phyloP scores from a whole-genome alignment of 495 filamentous ascomycete species.

The Penicillium alfredii region DNA sequence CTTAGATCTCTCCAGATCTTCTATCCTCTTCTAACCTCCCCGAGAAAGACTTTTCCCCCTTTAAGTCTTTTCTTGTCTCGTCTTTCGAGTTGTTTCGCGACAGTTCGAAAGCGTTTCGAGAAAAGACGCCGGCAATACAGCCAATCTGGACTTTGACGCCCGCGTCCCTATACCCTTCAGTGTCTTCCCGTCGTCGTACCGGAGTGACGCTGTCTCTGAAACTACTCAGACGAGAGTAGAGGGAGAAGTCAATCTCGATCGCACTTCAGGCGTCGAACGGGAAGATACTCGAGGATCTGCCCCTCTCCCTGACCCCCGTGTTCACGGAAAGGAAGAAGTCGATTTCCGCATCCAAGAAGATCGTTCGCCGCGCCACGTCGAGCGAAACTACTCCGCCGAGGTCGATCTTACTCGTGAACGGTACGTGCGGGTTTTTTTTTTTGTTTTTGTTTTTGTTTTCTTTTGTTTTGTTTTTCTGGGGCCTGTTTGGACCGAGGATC shows the following conservation, averaged over 20 bases:
- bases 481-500: no score
- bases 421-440: conserved; percentile 33
- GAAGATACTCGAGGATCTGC: conserved; percentile 74
- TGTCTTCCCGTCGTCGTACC: conserved; percentile 98
- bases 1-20: conserved; percentile 21
- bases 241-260: conserved; percentile 79
- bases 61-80: conserved; percentile 82
- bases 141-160: conserved; percentile 99
- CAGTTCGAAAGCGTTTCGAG: conserved; percentile 90
- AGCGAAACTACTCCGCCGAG: conserved; percentile 32
- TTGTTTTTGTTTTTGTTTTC: conserved; percentile 8
- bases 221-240: conserved; percentile 78
- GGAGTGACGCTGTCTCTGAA: conserved; percentile 80
- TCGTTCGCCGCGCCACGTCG: conserved; percentile 8
- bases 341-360: conserved; percentile 65
- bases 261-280: conserved; percentile 78
- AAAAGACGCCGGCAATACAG: conserved; percentile 78
- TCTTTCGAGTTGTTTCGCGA: conserved; percentile 72
- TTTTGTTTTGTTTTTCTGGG: conserved; percentile 11
- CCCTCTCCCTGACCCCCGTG: conserved; percentile 59
- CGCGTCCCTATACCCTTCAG: conserved; percentile 98
- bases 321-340: conserved; percentile 77
- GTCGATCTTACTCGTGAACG: conserved; percentile 52
- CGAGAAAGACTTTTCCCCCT: conserved; percentile 42
- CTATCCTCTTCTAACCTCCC: conserved; percentile 11